These are phyloP conservation scores for Periconia macrospinosa DNA, from an alignment of 2,329 filamentous ascomycete genomes.

Conservation along the genomic window DNA sequence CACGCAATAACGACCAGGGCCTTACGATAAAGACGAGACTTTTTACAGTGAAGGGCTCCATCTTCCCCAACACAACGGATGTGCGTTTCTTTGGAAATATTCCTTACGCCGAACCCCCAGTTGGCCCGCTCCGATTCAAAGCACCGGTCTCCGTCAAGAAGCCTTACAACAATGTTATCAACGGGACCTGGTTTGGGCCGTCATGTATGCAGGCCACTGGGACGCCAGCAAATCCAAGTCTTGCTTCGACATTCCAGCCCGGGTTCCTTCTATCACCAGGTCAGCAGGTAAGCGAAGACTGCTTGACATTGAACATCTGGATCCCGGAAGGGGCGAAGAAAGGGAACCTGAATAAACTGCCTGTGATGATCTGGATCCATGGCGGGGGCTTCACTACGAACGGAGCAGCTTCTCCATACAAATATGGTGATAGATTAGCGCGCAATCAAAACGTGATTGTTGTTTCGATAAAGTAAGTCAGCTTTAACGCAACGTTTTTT, in stretches of 20 bases:
- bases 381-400: slow-evolving; percentile 51
- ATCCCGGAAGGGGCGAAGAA: slow-evolving; percentile 19
- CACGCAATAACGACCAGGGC: too few species aligned
- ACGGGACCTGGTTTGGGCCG: slow-evolving; percentile 21
- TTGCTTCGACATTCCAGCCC: too few species aligned
- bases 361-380: slow-evolving; percentile 52
- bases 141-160: slow-evolving; percentile 19
- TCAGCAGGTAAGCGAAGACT: slow-evolving; percentile 25
- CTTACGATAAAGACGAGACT: too few species aligned
- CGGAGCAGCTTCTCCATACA: slow-evolving; percentile 49
- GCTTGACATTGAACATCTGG: slow-evolving; percentile 29
- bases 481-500: background rate
- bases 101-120: slow-evolving; percentile 21
- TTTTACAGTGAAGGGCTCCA: slow-evolving; percentile 19
- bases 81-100: slow-evolving; percentile 23
- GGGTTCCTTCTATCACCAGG: slow-evolving; percentile 23
- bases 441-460: slow-evolving; percentile 46
- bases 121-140: slow-evolving; percentile 16
- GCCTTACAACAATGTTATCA: slow-evolving; percentile 13
- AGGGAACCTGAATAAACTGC: slow-evolving; percentile 31
- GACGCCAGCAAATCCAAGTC: slow-evolving; percentile 18
- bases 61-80: slow-evolving; percentile 20
- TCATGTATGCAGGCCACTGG: slow-evolving; percentile 25
- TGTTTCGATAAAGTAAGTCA: slow-evolving; percentile 40
- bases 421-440: slow-evolving; percentile 50